These are phyloP conservation scores for Scutellaria minor DNA, from an alignment of 257 asterid genomes.

Conservation along the genomic window DNA sequence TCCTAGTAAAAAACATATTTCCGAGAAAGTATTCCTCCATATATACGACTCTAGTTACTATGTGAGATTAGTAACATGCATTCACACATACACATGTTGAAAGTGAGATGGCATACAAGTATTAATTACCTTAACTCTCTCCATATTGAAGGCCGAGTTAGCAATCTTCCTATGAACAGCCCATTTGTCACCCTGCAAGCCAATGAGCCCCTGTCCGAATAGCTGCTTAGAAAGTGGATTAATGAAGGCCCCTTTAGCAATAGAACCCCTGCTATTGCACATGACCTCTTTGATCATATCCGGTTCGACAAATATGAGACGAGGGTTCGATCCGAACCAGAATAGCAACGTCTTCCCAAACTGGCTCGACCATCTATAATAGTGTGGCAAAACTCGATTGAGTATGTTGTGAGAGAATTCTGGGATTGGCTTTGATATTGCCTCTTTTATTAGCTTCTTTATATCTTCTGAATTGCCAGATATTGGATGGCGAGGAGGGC, in stretches of 20 bases:
- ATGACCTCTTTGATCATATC: conserved; percentile 48
- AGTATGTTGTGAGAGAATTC: conserved; percentile 41
- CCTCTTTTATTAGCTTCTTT: conserved; percentile 43
- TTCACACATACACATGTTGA: too few relatives aligned
- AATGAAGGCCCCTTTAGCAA: conserved; percentile 21
- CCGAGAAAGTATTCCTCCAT: too few relatives aligned
- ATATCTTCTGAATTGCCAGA: conserved; percentile 45
- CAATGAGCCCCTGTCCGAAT: conserved; percentile 53
- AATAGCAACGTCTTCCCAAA: conserved; percentile 49
- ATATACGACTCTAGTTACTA: too few relatives aligned
- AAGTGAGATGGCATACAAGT: too few relatives aligned
- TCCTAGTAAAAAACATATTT: too few relatives aligned
- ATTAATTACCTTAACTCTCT: conserved; percentile 42
- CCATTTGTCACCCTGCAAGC: conserved; percentile 47
- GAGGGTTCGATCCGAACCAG: conserved; percentile 58
- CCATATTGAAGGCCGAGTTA: conserved; percentile 47
- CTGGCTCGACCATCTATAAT: conserved; percentile 50
- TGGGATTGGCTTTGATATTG: conserved; percentile 40
- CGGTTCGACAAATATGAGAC: conserved; percentile 48
- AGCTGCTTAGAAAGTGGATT: conserved; percentile 48
- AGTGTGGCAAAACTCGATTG: conserved; percentile 49
- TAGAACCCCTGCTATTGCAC: conserved; percentile 32
- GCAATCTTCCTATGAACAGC: conserved; percentile 43
- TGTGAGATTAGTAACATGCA: too few relatives aligned
- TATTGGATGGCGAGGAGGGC: conserved; percentile 48